phyloP scores from a whole-genome alignment of 2,329 filamentous ascomycete species.

The Cyphellophora europaea region DNA sequence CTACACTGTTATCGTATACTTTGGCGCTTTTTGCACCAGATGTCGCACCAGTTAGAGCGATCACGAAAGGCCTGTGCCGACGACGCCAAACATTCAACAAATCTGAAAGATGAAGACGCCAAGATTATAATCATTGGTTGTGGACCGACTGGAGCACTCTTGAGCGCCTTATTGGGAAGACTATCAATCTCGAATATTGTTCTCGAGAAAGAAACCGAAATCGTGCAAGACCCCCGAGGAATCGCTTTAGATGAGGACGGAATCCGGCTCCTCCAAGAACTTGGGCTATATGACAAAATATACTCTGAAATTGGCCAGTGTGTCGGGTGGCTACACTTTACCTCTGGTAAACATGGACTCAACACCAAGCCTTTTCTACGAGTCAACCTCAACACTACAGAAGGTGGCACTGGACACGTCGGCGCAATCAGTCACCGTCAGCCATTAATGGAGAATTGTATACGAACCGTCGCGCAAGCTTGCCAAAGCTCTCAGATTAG shows the following conservation, averaged over 20 bases:
- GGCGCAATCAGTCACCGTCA: conserved; percentile 24
- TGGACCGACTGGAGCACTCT: conserved; percentile 24
- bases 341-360: too few relatives aligned
- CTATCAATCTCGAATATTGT: conserved; percentile 20
- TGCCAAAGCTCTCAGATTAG: conserved; percentile 11
- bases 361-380: conserved; percentile 21
- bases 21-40: too few relatives aligned
- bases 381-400: conserved; percentile 19
- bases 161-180: conserved; percentile 21
- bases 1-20: too few relatives aligned
- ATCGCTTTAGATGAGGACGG: conserved; percentile 27
- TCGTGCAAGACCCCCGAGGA: conserved; percentile 24
- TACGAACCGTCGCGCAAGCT: conserved; percentile 9
- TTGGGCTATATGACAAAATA: conserved; percentile 22
- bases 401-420: conserved; percentile 22
- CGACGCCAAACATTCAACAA: too few relatives aligned
- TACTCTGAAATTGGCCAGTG: conserved; percentile 21
- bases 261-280: conserved; percentile 22
- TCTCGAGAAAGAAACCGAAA: conserved; percentile 22
- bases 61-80: too few relatives aligned
- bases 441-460: conserved; percentile 20
- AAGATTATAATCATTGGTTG: conserved; percentile 26
- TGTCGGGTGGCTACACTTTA: conserved; percentile 19
- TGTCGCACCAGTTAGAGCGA: too few relatives aligned
- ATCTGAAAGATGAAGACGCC: too few relatives aligned